phyloP scores from a whole-genome alignment of 2,329 filamentous ascomycete genomes.

The Catunica adiposa region DNA sequence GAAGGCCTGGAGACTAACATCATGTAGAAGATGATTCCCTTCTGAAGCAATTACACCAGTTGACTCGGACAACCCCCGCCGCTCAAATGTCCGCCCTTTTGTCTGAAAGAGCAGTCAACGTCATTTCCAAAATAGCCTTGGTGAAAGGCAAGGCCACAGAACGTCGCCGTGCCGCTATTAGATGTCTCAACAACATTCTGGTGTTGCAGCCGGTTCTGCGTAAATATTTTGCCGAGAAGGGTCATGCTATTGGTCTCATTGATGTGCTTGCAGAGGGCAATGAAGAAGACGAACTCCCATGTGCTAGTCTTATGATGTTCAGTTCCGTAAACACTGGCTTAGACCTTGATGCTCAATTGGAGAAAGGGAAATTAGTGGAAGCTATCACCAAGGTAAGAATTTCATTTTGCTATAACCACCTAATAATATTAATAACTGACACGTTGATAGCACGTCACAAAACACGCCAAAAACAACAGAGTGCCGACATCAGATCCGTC shows the following conservation, averaged over 20 bases:
- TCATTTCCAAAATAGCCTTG: conserved; percentile 11
- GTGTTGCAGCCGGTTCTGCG: conserved; percentile 14
- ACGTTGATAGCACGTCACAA: conserved; percentile 13
- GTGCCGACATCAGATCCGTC: conserved; percentile 15
- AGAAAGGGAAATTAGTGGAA: conserved; percentile 16
- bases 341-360: conserved; percentile 28
- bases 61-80: conserved; percentile 10
- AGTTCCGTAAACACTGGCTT: conserved; percentile 14
- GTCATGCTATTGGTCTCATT: conserved; percentile 12
- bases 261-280: conserved; percentile 13
- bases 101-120: conserved; percentile 8
- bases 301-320: conserved; percentile 15
- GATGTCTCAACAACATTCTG: conserved; percentile 15
- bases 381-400: conserved; percentile 15
- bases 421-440: conserved; percentile 1
- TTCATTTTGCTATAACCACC: not conserved
- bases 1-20: not conserved
- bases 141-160: conserved; percentile 11
- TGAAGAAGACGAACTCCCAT: conserved; percentile 15
- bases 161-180: conserved; percentile 9
- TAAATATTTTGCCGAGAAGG: conserved; percentile 15
- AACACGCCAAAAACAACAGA: conserved; percentile 14
- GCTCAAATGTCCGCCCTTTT: conserved; percentile 7
- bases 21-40: conserved; percentile 9
- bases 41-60: conserved; percentile 11